These are phyloP conservation scores for Penicillium vulpinum DNA, from an alignment of 2,329 filamentous ascomycete genomes.

Conservation along the genomic window DNA sequence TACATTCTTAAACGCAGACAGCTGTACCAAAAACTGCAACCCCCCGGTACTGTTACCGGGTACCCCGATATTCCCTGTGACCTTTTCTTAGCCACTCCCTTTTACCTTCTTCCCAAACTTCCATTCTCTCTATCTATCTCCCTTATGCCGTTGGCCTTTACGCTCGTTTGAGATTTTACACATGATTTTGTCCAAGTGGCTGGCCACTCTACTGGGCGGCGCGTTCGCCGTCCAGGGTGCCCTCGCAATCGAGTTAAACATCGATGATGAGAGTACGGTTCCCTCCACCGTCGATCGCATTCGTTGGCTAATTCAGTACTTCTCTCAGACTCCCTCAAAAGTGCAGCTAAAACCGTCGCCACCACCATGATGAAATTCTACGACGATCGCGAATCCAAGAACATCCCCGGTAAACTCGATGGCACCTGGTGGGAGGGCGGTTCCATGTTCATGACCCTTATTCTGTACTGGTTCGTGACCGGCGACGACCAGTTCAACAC, in stretches of 20 bases:
- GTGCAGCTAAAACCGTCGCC: slow-evolving; percentile 37
- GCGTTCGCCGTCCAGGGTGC: slow-evolving; percentile 19
- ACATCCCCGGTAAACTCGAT: slow-evolving; percentile 42
- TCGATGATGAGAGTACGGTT: slow-evolving; percentile 20
- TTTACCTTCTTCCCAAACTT: neutral
- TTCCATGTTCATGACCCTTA: slow-evolving; percentile 67
- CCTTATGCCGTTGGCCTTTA: slow-evolving; percentile 13
- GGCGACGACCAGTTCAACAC: slow-evolving; percentile 71
- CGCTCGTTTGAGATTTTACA: slow-evolving; percentile 10
- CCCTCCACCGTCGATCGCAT: neutral
- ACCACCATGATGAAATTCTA: slow-evolving; percentile 44
- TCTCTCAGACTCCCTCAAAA: slow-evolving; percentile 35
- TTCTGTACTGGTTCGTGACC: slow-evolving; percentile 86
- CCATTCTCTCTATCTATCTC: neutral
- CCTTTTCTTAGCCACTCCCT: neutral
- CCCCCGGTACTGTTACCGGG: slow-evolving; percentile 1
- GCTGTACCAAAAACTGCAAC: slow-evolving; percentile 4
- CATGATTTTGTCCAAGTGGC: slow-evolving; percentile 24
- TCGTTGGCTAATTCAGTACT: slow-evolving; percentile 3
- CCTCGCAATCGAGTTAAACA: slow-evolving; percentile 19
- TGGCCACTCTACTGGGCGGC: slow-evolving; percentile 22
- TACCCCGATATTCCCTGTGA: slow-evolving; percentile 1
- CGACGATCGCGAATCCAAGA: slow-evolving; percentile 38
- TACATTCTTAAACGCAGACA: slow-evolving; percentile 7
- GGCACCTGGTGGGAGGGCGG: slow-evolving; percentile 66